These are phyloP conservation scores for Domatiomyces catenatus DNA, from an alignment of 2,329 filamentous ascomycete genomes.

Conservation along the genomic window DNA sequence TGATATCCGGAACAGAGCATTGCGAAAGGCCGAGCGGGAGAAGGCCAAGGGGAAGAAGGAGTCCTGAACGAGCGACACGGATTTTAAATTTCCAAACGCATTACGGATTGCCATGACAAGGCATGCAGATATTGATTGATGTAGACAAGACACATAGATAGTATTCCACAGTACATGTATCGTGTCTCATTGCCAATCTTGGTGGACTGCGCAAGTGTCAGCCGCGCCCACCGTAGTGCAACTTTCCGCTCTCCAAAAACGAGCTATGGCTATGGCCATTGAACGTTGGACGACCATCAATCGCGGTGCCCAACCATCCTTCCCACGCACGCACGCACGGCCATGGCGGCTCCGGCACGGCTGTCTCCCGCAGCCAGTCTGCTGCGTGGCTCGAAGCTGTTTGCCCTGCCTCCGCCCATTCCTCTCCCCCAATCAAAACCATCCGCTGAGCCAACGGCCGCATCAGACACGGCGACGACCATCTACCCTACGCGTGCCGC, in stretches of 20 bases:
- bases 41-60: conserved; percentile 11
- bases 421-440: conserved; percentile 42
- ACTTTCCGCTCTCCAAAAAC: neutral
- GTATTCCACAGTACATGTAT: neutral
- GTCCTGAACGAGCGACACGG: conserved; percentile 1
- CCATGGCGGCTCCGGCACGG: conserved; percentile 21
- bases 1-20: conserved; percentile 63
- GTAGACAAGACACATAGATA: neutral
- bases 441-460: conserved; percentile 32
- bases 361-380: conserved; percentile 50
- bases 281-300: neutral
- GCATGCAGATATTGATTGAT: neutral
- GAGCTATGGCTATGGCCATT: neutral
- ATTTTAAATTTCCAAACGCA: neutral
- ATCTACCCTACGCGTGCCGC: conserved; percentile 69
- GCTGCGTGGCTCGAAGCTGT: conserved; percentile 74
- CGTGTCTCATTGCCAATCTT: neutral
- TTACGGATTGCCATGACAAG: neutral
- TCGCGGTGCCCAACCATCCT: neutral
- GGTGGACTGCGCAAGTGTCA: neutral
- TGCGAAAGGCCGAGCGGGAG: conserved; percentile 39
- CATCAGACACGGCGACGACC: conserved; percentile 56
- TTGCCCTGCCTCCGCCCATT: conserved; percentile 67
- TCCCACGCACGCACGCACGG: neutral
- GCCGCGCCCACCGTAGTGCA: neutral